phyloP scores from a whole-genome alignment of 1,139 yeast genomes.

The Hanseniaspora uvarum region DNA sequence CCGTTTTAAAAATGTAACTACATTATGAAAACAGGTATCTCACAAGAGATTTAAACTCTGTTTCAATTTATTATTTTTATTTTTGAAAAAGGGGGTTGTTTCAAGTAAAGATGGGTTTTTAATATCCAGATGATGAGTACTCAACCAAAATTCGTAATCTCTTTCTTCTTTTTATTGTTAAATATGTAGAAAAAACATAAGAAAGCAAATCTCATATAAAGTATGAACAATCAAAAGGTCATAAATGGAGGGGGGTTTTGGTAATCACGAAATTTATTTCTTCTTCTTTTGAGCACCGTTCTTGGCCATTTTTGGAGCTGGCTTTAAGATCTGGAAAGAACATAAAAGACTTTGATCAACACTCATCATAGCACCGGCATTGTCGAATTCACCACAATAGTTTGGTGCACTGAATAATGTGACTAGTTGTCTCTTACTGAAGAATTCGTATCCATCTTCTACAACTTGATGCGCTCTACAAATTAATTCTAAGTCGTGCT shows the following conservation, averaged over 20 bases:
- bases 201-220: background rate
- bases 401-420: slow-evolving; percentile 94
- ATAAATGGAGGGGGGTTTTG: background rate
- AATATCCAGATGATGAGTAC: background rate
- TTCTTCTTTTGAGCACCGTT: slow-evolving; percentile 14
- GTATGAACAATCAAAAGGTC: background rate
- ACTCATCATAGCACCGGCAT: slow-evolving; percentile 99
- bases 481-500: slow-evolving; percentile 92
- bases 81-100: background rate
- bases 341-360: slow-evolving; percentile 92
- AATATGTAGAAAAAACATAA: background rate
- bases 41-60: background rate
- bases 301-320: slow-evolving; percentile 63
- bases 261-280: slow-evolving; percentile 9
- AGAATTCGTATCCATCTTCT: slow-evolving; percentile 96
- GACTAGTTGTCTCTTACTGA: slow-evolving; percentile 87
- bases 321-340: slow-evolving; percentile 94
- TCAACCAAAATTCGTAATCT: background rate
- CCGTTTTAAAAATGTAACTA: no score
- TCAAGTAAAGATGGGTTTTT: background rate
- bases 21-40: background rate
- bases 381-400: slow-evolving; percentile 97
- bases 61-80: background rate
- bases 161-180: background rate
- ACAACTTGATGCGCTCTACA: slow-evolving; percentile 98